These are phyloP conservation scores for Ambrosiella cleistominuta DNA, from an alignment of 2,329 filamentous ascomycete species.

Conservation along the genomic window DNA sequence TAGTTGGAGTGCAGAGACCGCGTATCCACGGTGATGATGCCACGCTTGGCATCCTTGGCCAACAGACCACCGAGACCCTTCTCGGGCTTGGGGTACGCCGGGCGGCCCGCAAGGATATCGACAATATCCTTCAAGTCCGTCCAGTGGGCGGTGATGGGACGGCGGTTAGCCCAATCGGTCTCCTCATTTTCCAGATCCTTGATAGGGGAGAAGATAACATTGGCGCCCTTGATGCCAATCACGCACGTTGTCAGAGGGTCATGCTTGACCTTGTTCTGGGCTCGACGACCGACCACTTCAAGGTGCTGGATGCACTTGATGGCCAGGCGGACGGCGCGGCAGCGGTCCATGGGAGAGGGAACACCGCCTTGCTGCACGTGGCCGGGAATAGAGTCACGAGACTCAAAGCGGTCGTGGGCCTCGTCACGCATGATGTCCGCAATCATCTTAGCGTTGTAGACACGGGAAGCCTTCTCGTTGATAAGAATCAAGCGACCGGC, in stretches of 20 bases:
- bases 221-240: slow-evolving; percentile 82
- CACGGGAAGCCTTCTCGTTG: slow-evolving; percentile 82
- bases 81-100: slow-evolving; percentile 33
- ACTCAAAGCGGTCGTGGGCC: slow-evolving; percentile 80
- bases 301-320: slow-evolving; percentile 91
- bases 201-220: slow-evolving; percentile 76
- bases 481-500: slow-evolving; percentile 91
- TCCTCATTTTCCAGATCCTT: slow-evolving; percentile 62
- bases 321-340: slow-evolving; percentile 74
- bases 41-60: slow-evolving; percentile 46
- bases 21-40: slow-evolving; percentile 17
- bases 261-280: slow-evolving; percentile 47
- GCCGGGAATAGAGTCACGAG: slow-evolving; percentile 75
- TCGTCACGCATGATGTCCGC: slow-evolving; percentile 93
- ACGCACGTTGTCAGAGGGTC: slow-evolving; percentile 61
- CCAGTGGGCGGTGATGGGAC: slow-evolving; percentile 79
- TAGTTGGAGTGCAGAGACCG: slow-evolving; percentile 12
- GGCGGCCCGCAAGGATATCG: slow-evolving; percentile 65
- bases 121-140: slow-evolving; percentile 61
- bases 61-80: slow-evolving; percentile 30
- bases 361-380: slow-evolving; percentile 91
- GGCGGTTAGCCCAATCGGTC: slow-evolving; percentile 83
- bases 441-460: slow-evolving; percentile 84
- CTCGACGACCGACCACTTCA: slow-evolving; percentile 54
- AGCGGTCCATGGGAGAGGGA: slow-evolving; percentile 89